Conservation (phyloP, 148 eudicot genomes). For the Chenopodium berlandieri region DNA sequence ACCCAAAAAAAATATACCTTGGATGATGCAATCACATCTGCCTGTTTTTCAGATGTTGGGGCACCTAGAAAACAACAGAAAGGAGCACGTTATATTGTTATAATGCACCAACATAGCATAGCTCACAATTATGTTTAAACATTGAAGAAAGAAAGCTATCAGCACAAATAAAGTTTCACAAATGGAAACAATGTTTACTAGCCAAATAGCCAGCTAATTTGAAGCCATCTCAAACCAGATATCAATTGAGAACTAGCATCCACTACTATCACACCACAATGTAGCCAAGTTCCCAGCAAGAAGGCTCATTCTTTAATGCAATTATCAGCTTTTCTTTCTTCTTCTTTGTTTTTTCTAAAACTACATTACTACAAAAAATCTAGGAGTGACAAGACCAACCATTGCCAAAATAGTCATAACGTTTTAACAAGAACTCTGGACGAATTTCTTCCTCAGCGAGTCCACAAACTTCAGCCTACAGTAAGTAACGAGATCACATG, state of each 20-base stretch:
- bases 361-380: neutral
- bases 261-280: neutral
- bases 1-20: slow-evolving; percentile 48
- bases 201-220: neutral
- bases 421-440: slow-evolving; percentile 69
- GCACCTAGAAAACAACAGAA: slow-evolving; percentile 48
- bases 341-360: neutral
- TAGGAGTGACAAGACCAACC: slow-evolving; percentile 44
- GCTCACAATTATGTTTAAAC: neutral
- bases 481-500: slow-evolving; percentile 6
- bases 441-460: slow-evolving; percentile 50
- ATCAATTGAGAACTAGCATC: neutral
- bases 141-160: neutral
- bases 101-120: neutral
- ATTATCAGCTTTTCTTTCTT: neutral
- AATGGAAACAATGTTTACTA: neutral
- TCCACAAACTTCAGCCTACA: slow-evolving; percentile 80
- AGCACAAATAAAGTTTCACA: neutral
- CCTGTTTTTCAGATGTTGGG: slow-evolving; percentile 48
- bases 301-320: neutral
- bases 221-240: neutral
- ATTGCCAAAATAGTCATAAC: slow-evolving; percentile 74
- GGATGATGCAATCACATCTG: slow-evolving; percentile 78
- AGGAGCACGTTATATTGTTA: neutral
- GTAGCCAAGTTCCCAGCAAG: neutral